Evolutionary conservation across 768 basidiomycete genomes (phyloP).

Genomic region (Phanerodontia chrysosporium): DNA sequence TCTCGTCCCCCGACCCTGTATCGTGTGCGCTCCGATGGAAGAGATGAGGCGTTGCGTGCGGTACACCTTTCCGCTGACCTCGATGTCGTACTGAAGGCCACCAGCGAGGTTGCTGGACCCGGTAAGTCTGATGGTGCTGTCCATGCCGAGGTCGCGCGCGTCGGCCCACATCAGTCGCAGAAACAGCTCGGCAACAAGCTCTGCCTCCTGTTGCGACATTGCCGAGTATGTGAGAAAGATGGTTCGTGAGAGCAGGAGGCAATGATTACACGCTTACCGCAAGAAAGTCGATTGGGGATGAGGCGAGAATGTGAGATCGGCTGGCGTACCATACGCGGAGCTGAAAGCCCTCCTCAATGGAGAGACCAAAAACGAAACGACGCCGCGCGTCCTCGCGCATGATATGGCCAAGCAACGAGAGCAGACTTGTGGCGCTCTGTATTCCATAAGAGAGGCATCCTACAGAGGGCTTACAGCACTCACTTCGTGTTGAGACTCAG

Average conservation of each 20-base stretch:
- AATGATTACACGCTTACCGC: background rate
- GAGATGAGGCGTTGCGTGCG: conserved; percentile 1
- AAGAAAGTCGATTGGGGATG: conserved; percentile 14
- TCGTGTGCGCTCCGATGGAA: background rate
- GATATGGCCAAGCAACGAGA: conserved; percentile 24
- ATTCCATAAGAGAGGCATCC: too few relatives aligned
- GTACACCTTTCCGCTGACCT: background rate
- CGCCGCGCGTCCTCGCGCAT: conserved; percentile 26
- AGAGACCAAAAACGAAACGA: conserved; percentile 26
- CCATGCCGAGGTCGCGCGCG: background rate
- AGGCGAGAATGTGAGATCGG: conserved; percentile 19
- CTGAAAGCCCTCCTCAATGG: conserved; percentile 19
- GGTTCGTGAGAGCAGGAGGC: background rate
- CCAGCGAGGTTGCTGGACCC: background rate
- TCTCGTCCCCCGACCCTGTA: conserved; percentile 3
- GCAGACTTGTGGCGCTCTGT: conserved; percentile 14
- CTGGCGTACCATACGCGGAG: conserved; percentile 27
- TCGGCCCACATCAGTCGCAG: background rate
- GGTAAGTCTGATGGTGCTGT: background rate
- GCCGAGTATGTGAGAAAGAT: background rate
- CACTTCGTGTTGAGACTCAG: background rate
- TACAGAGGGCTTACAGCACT: too few relatives aligned
- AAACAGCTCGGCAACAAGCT: background rate
- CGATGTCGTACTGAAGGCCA: background rate
- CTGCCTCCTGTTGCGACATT: background rate